Evolutionary conservation across 176 grass and related monocot species (phyloP).

Genomic region (Saccharum spontaneum): DNA sequence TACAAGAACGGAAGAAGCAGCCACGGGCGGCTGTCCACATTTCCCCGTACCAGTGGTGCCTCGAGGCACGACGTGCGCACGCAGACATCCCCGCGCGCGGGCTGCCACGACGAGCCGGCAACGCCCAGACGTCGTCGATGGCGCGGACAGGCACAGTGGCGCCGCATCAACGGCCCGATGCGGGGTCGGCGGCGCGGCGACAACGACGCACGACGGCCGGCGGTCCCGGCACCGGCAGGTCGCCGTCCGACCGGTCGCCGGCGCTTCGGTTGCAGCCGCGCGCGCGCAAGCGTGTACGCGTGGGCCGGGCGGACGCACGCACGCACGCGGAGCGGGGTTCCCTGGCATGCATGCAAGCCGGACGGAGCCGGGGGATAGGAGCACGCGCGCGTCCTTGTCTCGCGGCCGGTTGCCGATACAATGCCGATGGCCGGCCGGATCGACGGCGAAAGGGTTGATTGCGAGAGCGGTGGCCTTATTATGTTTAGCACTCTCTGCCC

Average conservation of each 20-base stretch:
- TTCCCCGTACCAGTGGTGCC: neutral
- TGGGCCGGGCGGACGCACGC: neutral
- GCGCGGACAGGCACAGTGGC: neutral
- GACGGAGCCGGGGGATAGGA: neutral
- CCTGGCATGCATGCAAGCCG: neutral
- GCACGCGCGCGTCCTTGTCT: neutral
- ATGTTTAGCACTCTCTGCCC: neutral
- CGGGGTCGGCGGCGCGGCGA: constrained; percentile 4
- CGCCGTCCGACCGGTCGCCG: neutral
- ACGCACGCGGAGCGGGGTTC: neutral
- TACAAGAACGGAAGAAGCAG: too few relatives aligned
- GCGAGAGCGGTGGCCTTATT: neutral
- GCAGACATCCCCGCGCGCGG: too few relatives aligned
- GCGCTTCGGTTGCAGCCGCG: neutral
- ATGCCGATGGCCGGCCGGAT: neutral
- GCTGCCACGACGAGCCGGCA: neutral
- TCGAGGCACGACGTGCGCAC: too few relatives aligned
- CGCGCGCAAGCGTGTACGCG: neutral
- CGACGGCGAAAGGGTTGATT: neutral
- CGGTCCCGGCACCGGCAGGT: neutral
- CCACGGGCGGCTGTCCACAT: neutral
- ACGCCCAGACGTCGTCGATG: neutral
- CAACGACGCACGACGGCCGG: neutral
- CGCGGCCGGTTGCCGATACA: neutral
- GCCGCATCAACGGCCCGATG: constrained; percentile 27